phyloP scores from a whole-genome alignment of 495 filamentous ascomycete species.

The Talaromyces thailandensis region DNA sequence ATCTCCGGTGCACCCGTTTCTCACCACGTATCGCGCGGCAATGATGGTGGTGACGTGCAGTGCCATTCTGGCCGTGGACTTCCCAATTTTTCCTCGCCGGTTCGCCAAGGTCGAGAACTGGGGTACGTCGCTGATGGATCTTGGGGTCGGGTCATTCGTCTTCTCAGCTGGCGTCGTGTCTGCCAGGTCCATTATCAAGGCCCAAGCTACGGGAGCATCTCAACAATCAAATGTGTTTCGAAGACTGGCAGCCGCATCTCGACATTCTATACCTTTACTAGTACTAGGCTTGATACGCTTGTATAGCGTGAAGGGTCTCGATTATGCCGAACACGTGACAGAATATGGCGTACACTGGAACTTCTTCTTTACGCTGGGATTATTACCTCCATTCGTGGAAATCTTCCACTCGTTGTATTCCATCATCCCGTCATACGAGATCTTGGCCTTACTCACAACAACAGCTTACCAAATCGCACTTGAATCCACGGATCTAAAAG shows the following conservation, averaged over 20 bases:
- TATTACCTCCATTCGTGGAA: constrained; percentile 86
- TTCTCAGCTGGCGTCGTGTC: constrained; percentile 92
- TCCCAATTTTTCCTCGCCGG: constrained; percentile 80
- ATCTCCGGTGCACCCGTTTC: constrained; percentile 77
- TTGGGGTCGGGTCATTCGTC: constrained; percentile 96
- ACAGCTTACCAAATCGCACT: constrained; percentile 63
- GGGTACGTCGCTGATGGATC: constrained; percentile 97
- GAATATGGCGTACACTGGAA: constrained; percentile 99
- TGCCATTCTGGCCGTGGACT: constrained; percentile 96
- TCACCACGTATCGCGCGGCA: constrained; percentile 79
- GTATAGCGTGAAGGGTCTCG: constrained; percentile 83
- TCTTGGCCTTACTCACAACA: constrained; percentile 56
- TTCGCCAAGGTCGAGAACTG: constrained; percentile 98
- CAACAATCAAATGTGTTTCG: constrained; percentile 31
- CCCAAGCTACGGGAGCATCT: constrained; percentile 34
- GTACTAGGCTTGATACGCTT: constrained; percentile 73
- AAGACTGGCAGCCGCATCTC: constrained; percentile 53
- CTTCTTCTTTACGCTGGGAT: constrained; percentile 94
- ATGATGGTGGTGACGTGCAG: constrained; percentile 93
- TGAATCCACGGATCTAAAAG: constrained; percentile 68
- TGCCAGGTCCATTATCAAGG: constrained; percentile 75
- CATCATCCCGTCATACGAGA: constrained; percentile 61
- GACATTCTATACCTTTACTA: constrained; percentile 77
- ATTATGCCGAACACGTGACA: constrained; percentile 95
- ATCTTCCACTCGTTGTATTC: constrained; percentile 56